Evolutionary conservation across 768 basidiomycete species (phyloP).

Genomic region (Daedalea quercina): DNA sequence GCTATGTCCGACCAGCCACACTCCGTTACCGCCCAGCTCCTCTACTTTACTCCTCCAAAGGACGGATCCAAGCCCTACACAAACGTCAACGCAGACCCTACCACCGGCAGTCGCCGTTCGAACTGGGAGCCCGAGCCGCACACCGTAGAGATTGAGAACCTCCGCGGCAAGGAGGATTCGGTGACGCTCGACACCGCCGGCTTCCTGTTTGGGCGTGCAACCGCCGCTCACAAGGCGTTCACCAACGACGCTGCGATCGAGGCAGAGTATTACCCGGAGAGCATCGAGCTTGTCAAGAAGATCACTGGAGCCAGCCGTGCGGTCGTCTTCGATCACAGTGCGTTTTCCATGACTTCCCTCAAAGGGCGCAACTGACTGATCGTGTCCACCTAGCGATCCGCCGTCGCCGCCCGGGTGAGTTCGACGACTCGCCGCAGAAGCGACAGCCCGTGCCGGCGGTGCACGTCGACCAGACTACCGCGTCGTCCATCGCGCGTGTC

Average conservation of each 20-base stretch:
- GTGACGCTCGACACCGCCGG: conserved; percentile 43
- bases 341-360: not conserved
- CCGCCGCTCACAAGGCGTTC: conserved; percentile 43
- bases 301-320: conserved; percentile 53
- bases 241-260: conserved; percentile 43
- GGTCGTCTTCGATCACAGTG: conserved; percentile 66
- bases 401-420: conserved; percentile 30
- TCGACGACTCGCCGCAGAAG: conserved; percentile 29
- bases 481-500: conserved; percentile 34
- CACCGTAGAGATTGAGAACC: conserved; percentile 39
- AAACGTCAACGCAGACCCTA: conserved; percentile 28
- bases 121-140: conserved; percentile 31
- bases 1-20: conserved; percentile 1
- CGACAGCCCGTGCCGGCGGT: conserved; percentile 37
- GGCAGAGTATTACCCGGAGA: conserved; percentile 56
- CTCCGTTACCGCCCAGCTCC: conserved; percentile 23
- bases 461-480: conserved; percentile 41
- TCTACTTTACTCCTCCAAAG: conserved; percentile 31
- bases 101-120: conserved; percentile 17
- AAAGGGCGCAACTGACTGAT: not conserved
- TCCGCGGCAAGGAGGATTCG: conserved; percentile 42
- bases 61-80: conserved; percentile 36
- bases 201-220: conserved; percentile 36
- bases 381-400: conserved; percentile 30
- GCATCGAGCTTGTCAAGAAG: conserved; percentile 48